phyloP scores from a whole-genome alignment of 116 monocot genomes.

The Trichopus zeylanicus region DNA sequence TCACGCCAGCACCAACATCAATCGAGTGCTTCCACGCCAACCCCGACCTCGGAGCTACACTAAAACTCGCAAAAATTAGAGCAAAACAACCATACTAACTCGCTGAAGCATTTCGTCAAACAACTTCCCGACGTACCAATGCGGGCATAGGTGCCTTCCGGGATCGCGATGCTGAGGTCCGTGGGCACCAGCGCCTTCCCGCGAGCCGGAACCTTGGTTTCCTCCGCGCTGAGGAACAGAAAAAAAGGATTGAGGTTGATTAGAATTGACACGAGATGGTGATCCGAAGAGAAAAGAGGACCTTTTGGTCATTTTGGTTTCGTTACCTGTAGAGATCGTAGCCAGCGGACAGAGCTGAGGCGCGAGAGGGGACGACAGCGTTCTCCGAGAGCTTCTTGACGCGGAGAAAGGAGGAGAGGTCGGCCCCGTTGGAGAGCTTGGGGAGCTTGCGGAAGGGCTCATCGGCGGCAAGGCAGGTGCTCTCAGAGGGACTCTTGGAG shows the following conservation, averaged over 20 bases:
- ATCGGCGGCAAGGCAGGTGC: background rate
- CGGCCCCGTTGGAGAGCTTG: constrained; percentile 12
- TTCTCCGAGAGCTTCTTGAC: constrained; percentile 79
- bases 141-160: constrained; percentile 72
- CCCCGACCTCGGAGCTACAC: constrained; percentile 80
- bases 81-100: too few relatives aligned
- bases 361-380: constrained; percentile 50
- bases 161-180: constrained; percentile 85
- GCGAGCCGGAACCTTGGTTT: constrained; percentile 48
- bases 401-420: constrained; percentile 31
- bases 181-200: constrained; percentile 81
- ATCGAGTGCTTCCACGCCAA: constrained; percentile 93
- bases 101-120: constrained; percentile 28
- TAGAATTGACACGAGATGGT: too few relatives aligned
- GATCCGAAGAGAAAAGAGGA: too few relatives aligned
- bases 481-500: background rate
- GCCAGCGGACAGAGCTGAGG: constrained; percentile 60
- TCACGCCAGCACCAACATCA: constrained; percentile 82
- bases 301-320: background rate
- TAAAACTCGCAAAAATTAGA: background rate
- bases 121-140: constrained; percentile 30
- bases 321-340: constrained; percentile 82
- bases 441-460: constrained; percentile 25
- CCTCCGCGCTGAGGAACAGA: constrained; percentile 32
- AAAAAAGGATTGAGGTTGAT: too few relatives aligned